Evolutionary conservation across 2,329 filamentous ascomycete genomes (phyloP).

Genomic region (Ceratocystis lukuohia): DNA sequence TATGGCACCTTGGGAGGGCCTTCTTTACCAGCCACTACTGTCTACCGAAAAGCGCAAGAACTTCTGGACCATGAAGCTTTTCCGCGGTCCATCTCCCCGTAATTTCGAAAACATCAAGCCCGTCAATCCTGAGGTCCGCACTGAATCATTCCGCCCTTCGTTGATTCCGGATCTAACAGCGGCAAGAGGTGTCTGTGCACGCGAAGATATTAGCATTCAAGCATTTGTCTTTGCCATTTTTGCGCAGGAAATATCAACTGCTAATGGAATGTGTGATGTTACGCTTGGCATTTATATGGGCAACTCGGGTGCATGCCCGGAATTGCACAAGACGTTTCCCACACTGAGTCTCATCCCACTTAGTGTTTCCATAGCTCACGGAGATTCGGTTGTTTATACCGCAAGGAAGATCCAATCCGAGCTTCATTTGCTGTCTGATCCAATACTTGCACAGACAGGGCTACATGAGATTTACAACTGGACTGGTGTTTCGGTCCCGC

Average conservation of each 20-base stretch:
- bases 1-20: conserved; percentile 24
- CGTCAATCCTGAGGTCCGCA: conserved; percentile 32
- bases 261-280: conserved; percentile 25
- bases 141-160: not conserved
- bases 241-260: conserved; percentile 33
- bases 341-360: conserved; percentile 72
- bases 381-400: not conserved
- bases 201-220: conserved; percentile 51
- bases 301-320: conserved; percentile 45
- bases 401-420: conserved; percentile 4
- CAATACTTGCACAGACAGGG: not conserved
- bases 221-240: conserved; percentile 62
- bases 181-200: conserved; percentile 28
- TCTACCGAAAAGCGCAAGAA: conserved; percentile 21
- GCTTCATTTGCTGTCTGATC: conserved; percentile 8
- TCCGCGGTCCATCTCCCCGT: not conserved
- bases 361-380: conserved; percentile 31
- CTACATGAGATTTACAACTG: conserved; percentile 12
- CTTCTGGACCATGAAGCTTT: conserved; percentile 35
- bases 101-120: conserved; percentile 23
- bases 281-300: conserved; percentile 73
- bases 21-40: conserved; percentile 16
- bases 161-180: conserved; percentile 31
- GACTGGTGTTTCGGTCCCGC: not conserved
- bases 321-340: conserved; percentile 42